Evolutionary conservation across 2,329 filamentous ascomycete genomes (phyloP), one percentile per base, ranked within the genome.

Genomic region (Drechslera avenae): DNA sequence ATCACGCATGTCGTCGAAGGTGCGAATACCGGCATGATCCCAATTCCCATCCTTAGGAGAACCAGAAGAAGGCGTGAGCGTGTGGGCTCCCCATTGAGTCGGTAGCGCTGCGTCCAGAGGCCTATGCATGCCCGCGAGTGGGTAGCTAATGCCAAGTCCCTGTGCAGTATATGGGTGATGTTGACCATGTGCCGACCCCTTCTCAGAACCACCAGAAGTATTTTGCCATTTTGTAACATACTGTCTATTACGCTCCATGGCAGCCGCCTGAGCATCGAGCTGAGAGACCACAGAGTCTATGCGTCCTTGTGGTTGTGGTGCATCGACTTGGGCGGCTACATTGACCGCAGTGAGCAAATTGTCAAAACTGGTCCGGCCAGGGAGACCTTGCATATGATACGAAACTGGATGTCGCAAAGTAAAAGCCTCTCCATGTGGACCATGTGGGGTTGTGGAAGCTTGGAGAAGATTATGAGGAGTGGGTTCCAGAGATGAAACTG

Each of bases 341-440:
- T 64, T 65, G 45, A 62, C 62, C n/a, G 63, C 68, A 32, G 58
- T 62, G 43, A 68, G 48, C 4, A 69, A 39, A 12, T 37, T 55
- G 13, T 65, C 60, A 13, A 69, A 56, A 39, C 48, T 53, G 28
- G 49, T 50, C 21, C 46, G 54, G 16, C 37, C 26, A 32, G 58
- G 54, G n/a, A 50, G 21, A 9, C 21, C 21, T 9, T 57, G 44
- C 14, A 33, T 39, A 42, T 59, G 48, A 18, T 60, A 51, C 12
- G 45, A 10, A 4, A 17, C 30, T 3, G 21, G 17, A 17, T 32
- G 12, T 16, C 46, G 39, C 7, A 40, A 30, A 16, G 13, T 12
- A 13, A 31, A 39, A 26, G 34, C 13, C 13, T 39, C 18, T 36
- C 43, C 26, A 3, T 39, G 10, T 9, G 21, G 8, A 40, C 21